These are phyloP conservation scores for Lolium perenne DNA, from an alignment of 176 grass and related monocot species.

Conservation along the genomic window DNA sequence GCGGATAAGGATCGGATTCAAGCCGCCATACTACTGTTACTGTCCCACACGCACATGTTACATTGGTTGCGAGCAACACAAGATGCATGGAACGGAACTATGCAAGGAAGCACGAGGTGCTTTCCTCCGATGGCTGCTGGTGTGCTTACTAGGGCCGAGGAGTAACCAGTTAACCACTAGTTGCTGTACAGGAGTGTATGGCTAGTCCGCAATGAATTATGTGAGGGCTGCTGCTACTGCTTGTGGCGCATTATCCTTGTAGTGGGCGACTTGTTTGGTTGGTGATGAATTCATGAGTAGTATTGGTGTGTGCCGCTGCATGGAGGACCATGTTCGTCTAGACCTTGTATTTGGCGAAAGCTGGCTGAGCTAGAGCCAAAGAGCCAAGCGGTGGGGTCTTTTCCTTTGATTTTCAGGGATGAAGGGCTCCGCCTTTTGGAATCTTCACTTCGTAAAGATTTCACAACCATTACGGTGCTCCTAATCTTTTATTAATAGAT, in stretches of 20 bases:
- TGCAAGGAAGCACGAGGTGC: too few species aligned
- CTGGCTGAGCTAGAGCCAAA: too few species aligned
- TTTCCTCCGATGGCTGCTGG: too few species aligned
- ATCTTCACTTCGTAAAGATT: too few species aligned
- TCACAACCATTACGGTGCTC: too few species aligned
- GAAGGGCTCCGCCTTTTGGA: too few species aligned
- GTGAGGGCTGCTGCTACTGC: background rate
- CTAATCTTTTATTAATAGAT: too few species aligned
- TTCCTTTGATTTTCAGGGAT: too few species aligned
- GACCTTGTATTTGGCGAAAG: background rate
- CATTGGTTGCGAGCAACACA: background rate
- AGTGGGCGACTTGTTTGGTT: background rate
- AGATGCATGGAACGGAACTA: too few species aligned
- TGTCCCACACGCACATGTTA: background rate
- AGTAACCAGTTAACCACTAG: background rate
- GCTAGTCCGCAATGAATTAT: background rate
- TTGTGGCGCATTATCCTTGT: background rate
- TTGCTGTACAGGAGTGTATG: background rate
- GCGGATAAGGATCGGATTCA: background rate
- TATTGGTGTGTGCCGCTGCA: background rate
- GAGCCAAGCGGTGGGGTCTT: too few species aligned
- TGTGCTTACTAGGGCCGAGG: too few species aligned
- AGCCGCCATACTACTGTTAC: background rate
- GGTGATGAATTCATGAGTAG: background rate
- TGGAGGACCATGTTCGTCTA: background rate